These are phyloP conservation scores for Panus rudis DNA, from an alignment of 768 basidiomycete species.

Conservation along the genomic window DNA sequence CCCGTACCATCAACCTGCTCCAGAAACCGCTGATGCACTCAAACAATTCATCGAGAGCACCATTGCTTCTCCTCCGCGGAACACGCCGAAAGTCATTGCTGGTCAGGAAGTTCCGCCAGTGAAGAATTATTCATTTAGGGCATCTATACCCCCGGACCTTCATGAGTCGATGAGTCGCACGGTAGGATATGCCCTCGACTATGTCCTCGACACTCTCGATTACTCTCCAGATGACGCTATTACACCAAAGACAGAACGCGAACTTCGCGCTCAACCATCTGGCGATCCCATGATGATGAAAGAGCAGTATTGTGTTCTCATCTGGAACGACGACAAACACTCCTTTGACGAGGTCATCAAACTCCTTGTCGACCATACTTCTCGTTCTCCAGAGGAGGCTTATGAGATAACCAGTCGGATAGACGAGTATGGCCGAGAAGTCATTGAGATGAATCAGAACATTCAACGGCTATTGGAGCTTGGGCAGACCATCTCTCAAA, in stretches of 20 bases:
- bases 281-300: constrained; percentile 67
- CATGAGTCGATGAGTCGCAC: constrained; percentile 70
- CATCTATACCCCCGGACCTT: constrained; percentile 53
- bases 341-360: constrained; percentile 83
- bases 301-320: constrained; percentile 71
- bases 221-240: constrained; percentile 72
- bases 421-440: constrained; percentile 76
- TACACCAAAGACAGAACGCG: constrained; percentile 60
- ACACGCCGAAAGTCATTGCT: constrained; percentile 35
- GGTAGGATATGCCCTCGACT: constrained; percentile 73
- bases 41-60: constrained; percentile 19
- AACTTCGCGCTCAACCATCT: constrained; percentile 66
- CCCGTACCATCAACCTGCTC: constrained; percentile 63
- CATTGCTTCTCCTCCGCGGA: constrained; percentile 17
- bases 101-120: constrained; percentile 53
- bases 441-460: constrained; percentile 67
- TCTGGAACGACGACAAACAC: constrained; percentile 99
- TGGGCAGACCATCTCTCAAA: constrained; percentile 72
- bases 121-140: constrained; percentile 51
- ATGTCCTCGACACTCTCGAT: constrained; percentile 75
- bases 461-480: constrained; percentile 59
- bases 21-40: constrained; percentile 23
- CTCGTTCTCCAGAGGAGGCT: constrained; percentile 51
- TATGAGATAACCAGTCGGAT: constrained; percentile 47
- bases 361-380: constrained; percentile 53